These are phyloP conservation scores for Pythium myriotylum DNA, from an alignment of 352 stramenopile genomes.

Conservation along the genomic window DNA sequence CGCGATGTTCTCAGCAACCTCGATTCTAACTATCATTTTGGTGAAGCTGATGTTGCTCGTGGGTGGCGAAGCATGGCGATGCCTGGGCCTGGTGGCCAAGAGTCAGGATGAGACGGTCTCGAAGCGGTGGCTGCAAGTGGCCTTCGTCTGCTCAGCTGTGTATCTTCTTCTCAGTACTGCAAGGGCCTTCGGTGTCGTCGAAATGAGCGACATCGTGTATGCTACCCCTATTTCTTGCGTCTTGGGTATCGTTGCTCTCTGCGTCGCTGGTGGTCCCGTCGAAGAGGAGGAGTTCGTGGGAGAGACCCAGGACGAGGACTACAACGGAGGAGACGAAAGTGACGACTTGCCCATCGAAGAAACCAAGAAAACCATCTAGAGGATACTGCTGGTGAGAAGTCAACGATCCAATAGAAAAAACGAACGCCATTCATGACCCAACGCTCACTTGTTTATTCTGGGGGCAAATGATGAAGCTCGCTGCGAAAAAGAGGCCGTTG, in stretches of 20 bases:
- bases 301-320: conserved; percentile 13
- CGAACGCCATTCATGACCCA: neutral
- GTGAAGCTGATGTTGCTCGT: conserved; percentile 24
- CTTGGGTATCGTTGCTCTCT: conserved; percentile 13
- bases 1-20: no score
- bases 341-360: conserved; percentile 13
- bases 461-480: no score
- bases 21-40: no score
- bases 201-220: conserved; percentile 11
- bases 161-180: conserved; percentile 11
- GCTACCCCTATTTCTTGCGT: conserved; percentile 1
- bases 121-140: conserved; percentile 18
- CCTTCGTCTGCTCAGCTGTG: conserved; percentile 8
- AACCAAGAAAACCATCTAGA: conserved; percentile 21
- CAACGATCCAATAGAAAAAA: neutral
- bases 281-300: conserved; percentile 11
- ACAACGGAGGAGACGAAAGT: conserved; percentile 17
- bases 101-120: neutral
- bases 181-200: conserved; percentile 7
- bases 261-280: conserved; percentile 13
- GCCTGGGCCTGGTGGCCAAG: neutral
- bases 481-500: no score
- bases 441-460: neutral
- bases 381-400: neutral
- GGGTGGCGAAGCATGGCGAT: conserved; percentile 14